A percentile compares a stretch with the other conserved stretches of the same genome.
Evolutionary conservation across 768 basidiomycete genomes (phyloP).

Genomic region (Kwoniella dendrophila): DNA sequence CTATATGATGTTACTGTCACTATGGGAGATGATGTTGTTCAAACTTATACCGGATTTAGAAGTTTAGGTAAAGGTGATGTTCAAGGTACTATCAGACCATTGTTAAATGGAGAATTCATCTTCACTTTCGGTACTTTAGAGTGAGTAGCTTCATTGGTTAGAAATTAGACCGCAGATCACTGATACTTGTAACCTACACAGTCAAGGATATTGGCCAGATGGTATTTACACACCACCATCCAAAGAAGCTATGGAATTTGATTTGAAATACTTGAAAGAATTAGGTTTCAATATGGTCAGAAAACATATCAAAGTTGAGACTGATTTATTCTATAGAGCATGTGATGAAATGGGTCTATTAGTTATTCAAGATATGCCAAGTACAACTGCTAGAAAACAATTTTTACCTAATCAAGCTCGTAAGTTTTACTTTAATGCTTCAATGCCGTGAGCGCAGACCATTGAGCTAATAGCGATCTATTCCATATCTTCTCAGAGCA

Average conservation of each 20-base stretch:
- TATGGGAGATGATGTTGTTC: slow-evolving; percentile 27
- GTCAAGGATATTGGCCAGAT: slow-evolving; percentile 42
- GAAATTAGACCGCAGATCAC: background rate
- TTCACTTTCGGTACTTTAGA: slow-evolving; percentile 34
- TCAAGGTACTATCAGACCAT: slow-evolving; percentile 19
- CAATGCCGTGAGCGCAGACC: background rate
- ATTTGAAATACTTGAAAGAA: slow-evolving; percentile 25
- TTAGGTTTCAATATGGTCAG: slow-evolving; percentile 39
- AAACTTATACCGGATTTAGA: slow-evolving; percentile 28
- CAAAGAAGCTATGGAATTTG: slow-evolving; percentile 33
- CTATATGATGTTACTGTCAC: slow-evolving; percentile 32
- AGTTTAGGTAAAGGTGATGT: slow-evolving; percentile 22
- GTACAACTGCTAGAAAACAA: slow-evolving; percentile 10
- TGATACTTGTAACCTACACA: background rate
- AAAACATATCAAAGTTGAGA: slow-evolving; percentile 39
- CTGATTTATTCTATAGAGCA: slow-evolving; percentile 32
- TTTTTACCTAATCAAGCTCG: slow-evolving; percentile 16
- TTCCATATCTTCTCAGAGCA: slow-evolving; percentile 16
- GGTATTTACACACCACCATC: slow-evolving; percentile 33
- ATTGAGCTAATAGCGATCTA: background rate
- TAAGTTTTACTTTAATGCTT: background rate
- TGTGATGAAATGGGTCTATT: slow-evolving; percentile 35
- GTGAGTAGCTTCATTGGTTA: slow-evolving; percentile 15
- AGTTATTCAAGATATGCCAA: slow-evolving; percentile 38
- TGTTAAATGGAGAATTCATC: slow-evolving; percentile 30